Evolutionary conservation across 2,329 filamentous ascomycete genomes (phyloP).

Genomic region (Aspergillus thermomutatus): DNA sequence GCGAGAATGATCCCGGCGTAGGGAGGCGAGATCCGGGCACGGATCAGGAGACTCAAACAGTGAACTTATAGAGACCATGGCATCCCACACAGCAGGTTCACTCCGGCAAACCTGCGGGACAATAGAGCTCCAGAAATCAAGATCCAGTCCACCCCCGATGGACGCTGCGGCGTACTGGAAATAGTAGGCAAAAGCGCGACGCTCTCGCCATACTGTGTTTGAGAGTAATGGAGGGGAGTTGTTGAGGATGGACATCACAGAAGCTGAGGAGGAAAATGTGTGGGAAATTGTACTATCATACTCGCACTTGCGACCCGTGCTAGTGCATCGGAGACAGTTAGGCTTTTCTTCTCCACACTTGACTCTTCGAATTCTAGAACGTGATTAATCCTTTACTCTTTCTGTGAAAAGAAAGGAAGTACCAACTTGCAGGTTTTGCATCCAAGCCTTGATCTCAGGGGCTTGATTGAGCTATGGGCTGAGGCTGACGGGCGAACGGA

Average conservation of each 20-base stretch:
- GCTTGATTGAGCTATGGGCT: neutral
- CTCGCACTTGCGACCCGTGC: slow-evolving; percentile 33
- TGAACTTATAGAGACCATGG: slow-evolving; percentile 35
- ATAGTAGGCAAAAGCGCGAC: slow-evolving; percentile 39
- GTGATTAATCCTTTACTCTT: slow-evolving; percentile 2
- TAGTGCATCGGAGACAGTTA: slow-evolving; percentile 29
- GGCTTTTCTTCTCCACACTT: slow-evolving; percentile 38
- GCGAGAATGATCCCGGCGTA: neutral
- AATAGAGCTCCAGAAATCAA: slow-evolving; percentile 34
- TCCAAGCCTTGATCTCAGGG: slow-evolving; percentile 23
- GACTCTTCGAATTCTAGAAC: slow-evolving; percentile 26
- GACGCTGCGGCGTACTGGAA: slow-evolving; percentile 29
- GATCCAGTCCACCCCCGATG: slow-evolving; percentile 33
- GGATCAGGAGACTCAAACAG: slow-evolving; percentile 30
- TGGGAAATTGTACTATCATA: slow-evolving; percentile 17
- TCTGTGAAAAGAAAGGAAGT: neutral
- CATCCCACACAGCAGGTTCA: slow-evolving; percentile 39
- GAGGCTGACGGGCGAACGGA: neutral
- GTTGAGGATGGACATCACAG: slow-evolving; percentile 2
- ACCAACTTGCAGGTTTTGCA: slow-evolving; percentile 35
- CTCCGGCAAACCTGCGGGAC: slow-evolving; percentile 34
- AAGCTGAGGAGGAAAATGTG: slow-evolving; percentile 4
- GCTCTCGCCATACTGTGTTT: slow-evolving; percentile 28
- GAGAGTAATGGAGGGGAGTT: slow-evolving; percentile 17
- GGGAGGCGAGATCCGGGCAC: slow-evolving; percentile 5